Evolutionary conservation across 2,329 filamentous ascomycete genomes (phyloP), one percentile per base, ranked within the genome.

Genomic region (Sporothrix globosa): DNA sequence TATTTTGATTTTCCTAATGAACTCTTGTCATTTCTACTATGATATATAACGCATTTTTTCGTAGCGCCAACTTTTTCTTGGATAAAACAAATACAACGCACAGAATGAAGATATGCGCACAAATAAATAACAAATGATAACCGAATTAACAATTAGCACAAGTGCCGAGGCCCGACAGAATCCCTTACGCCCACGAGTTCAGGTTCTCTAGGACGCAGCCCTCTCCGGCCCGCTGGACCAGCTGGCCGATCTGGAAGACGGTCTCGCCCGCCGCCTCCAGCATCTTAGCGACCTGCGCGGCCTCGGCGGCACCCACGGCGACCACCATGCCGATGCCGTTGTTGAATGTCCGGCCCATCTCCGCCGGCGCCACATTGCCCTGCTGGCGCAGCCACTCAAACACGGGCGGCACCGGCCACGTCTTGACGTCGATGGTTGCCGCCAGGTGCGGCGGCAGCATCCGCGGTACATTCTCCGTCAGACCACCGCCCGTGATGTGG

Each of bases 281-380:
- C 58, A 87, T 82, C 68, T 83, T 80, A 24, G 83, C 83, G 1
- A 92, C 89, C 50, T 84, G 83, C 6, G 87, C 84, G 1, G 85
- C 92, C 74, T 91, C 86, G 46, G 82, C 85, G 2, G 97, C 92
- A 5, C 93, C 92, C 41, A 94, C 84, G 6, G 97, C 92, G 2
- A 97, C 92, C 5, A 93, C 93, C 94, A 99, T 98, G 61, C 96
- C 96, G 58, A 99, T 83, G 67, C 96, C 96, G 9, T 91, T 93
- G 83, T 99, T 99, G 86, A 97, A 98, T 1, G 93, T 96, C 71
- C 93, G 86, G 67, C 91, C 93, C 87, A 98, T 96, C 82, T 99
- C 96, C 11, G 83, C 78, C 1, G 90, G 85, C 68, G 85, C 87
- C 44, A 98, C 89, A 72, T 91, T 91, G n/a, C 88, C 88, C 3